These are phyloP conservation scores for Vaccinium myrtillus DNA, from an alignment of 148 eudicot genomes.

Conservation along the genomic window DNA sequence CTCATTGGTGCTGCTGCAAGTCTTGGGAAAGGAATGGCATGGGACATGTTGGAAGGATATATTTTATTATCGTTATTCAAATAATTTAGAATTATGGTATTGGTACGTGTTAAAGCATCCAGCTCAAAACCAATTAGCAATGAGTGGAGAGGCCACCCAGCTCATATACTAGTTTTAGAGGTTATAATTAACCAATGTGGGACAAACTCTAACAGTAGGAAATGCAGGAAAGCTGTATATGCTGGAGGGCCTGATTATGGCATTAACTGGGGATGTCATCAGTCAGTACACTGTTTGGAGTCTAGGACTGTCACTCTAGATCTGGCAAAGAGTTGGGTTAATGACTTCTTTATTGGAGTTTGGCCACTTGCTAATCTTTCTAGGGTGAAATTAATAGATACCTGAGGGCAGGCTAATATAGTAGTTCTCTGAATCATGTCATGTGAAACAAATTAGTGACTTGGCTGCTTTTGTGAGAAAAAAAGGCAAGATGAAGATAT, in stretches of 20 bases:
- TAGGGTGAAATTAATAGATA: neutral
- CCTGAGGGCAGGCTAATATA: neutral
- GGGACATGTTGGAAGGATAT: neutral
- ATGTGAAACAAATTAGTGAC: neutral
- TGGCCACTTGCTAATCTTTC: neutral
- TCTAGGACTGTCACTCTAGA: neutral
- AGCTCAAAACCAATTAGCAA: no score
- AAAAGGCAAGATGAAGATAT: constrained; percentile 5
- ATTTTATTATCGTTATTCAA: neutral
- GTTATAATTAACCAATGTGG: no score
- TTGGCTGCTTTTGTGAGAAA: neutral
- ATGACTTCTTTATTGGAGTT: neutral
- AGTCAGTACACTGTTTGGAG: neutral
- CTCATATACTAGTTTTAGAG: no score
- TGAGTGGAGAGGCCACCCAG: no score
- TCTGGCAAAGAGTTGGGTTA: neutral
- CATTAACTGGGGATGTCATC: neutral
- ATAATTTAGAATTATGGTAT: neutral
- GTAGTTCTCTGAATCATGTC: neutral
- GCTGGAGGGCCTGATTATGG: neutral
- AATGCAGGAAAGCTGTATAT: neutral
- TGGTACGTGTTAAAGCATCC: no score
- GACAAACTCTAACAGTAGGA: neutral
- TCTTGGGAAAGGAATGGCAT: neutral
- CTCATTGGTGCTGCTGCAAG: neutral